phyloP scores from a whole-genome alignment of 164 flowering plant genomes.

The Kalanchoe fedtschenkoi region DNA sequence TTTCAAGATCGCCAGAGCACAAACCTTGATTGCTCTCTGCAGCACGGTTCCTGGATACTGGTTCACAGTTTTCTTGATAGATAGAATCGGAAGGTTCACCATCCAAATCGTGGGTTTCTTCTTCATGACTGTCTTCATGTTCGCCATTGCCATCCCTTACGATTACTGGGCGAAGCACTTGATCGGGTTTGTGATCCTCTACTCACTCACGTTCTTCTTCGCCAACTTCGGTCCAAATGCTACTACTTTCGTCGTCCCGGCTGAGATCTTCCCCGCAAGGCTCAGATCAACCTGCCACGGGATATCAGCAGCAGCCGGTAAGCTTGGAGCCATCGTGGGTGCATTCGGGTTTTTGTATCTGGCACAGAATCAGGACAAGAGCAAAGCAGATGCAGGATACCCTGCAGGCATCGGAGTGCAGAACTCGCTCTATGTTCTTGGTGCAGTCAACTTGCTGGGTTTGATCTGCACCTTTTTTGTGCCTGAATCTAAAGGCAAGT shows the following conservation, averaged over 20 bases:
- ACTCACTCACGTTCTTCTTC: conserved; percentile 2
- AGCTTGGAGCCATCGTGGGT: neutral
- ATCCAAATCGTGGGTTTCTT: conserved; percentile 3
- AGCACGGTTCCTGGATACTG: conserved; percentile 5
- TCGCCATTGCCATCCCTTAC: conserved; percentile 1
- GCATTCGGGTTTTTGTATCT: conserved; percentile 2
- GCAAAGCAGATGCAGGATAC: conserved; percentile 1
- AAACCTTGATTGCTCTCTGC: neutral
- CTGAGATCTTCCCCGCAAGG: conserved; percentile 5
- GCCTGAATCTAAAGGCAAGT: conserved; percentile 3
- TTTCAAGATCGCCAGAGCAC: conserved; percentile 4
- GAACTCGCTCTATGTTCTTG: conserved; percentile 1
- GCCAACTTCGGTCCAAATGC: conserved; percentile 3
- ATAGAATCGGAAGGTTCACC: neutral
- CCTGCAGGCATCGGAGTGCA: conserved; percentile 2
- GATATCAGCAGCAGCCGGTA: conserved; percentile 3
- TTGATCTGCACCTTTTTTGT: neutral
- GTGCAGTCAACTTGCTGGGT: neutral
- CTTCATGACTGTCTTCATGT: conserved; percentile 5
- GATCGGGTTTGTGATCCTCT: neutral
- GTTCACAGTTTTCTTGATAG: neutral
- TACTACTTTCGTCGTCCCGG: neutral
- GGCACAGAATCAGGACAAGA: neutral
- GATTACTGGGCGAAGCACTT: neutral
- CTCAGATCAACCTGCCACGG: conserved; percentile 4